phyloP scores from a whole-genome alignment of 768 basidiomycete species.

The Lactarius pseudohatsudake region DNA sequence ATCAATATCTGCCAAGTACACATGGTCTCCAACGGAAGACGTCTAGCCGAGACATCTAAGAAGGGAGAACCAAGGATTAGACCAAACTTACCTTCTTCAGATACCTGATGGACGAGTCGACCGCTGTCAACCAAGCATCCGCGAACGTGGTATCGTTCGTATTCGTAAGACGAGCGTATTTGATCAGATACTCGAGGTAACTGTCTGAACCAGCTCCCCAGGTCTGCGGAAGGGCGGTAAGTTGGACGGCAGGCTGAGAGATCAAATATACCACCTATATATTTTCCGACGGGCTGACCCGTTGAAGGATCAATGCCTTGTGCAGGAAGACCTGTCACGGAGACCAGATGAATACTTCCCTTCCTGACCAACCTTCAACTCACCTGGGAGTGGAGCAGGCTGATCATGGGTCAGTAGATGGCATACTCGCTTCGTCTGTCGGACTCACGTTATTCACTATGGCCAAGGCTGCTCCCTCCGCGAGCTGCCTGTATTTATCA shows the following conservation, averaged over 20 bases:
- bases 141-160: conserved; percentile 58
- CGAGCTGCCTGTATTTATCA: conserved; percentile 55
- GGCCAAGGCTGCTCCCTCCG: conserved; percentile 49
- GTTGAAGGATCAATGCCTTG: conserved; percentile 56
- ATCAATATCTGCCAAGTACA: conserved; percentile 68
- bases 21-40: conserved; percentile 60
- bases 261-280: conserved; percentile 43
- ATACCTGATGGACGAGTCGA: conserved; percentile 66
- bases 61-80: background rate
- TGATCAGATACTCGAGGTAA: conserved; percentile 77
- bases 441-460: conserved; percentile 46
- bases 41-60: conserved; percentile 39
- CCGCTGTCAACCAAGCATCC: conserved; percentile 67
- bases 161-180: conserved; percentile 65
- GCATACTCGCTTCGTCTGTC: background rate
- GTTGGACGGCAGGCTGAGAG: background rate
- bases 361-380: background rate
- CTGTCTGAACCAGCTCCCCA: conserved; percentile 72
- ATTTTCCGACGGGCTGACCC: conserved; percentile 50
- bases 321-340: conserved; percentile 51
- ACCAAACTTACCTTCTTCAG: conserved; percentile 48
- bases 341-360: conserved; percentile 2
- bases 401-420: background rate
- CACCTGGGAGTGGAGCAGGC: conserved; percentile 36
- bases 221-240: conserved; percentile 41